Evolutionary conservation across 306 rosid genomes (phyloP).

Genomic region (Fagus crenata): DNA sequence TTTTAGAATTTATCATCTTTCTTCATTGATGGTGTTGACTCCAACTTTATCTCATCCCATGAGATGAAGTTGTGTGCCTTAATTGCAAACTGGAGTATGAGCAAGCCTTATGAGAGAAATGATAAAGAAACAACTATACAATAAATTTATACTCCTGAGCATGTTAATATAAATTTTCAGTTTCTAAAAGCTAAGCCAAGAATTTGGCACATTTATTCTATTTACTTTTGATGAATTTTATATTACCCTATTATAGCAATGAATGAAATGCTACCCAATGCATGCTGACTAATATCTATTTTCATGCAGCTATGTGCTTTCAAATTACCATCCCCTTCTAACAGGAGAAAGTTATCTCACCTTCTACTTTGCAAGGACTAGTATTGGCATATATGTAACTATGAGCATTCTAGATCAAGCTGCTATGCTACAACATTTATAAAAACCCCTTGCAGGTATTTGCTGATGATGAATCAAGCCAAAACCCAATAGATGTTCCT

Average conservation of each 20-base stretch:
- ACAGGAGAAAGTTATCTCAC: too few species aligned
- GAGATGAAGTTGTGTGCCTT: not conserved
- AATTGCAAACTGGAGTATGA: not conserved
- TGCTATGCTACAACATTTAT: not conserved
- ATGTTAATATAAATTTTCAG: too few species aligned
- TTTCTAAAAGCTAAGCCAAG: too few species aligned
- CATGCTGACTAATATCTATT: not conserved
- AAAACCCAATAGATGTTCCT: slow-evolving; percentile 27
- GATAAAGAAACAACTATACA: not conserved
- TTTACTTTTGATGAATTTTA: too few species aligned
- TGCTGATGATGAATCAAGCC: slow-evolving; percentile 53
- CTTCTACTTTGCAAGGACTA: not conserved
- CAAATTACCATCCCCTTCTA: too few species aligned
- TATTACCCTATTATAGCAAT: too few species aligned
- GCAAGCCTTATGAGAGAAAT: too few species aligned
- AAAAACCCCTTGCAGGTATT: slow-evolving; percentile 43
- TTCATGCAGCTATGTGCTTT: too few species aligned
- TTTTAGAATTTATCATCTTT: too few species aligned
- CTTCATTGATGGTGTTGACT: too few species aligned
- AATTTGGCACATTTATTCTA: too few species aligned
- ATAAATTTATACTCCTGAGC: too few species aligned
- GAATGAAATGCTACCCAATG: not conserved
- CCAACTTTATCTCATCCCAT: not conserved
- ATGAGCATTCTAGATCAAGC: not conserved
- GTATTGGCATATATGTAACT: not conserved